Base-by-base conservation (phyloP, 192 early-diverging fungal species). In the Phycomyces blakesleeanus region DNA sequence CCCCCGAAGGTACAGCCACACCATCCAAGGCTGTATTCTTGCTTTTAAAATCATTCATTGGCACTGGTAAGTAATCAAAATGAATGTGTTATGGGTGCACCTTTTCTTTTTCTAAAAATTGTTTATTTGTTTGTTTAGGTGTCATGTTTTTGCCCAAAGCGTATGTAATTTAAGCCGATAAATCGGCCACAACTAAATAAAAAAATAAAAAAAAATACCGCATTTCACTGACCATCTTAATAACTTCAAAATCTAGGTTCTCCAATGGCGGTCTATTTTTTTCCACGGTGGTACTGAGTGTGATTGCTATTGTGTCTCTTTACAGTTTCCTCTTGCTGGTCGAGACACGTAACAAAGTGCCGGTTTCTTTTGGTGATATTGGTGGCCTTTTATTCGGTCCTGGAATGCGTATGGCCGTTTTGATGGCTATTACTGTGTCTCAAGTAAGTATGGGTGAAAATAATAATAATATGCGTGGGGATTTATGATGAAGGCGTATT, bases 41-140 rank as follows among this genome's bases (percentile, higher is more conserved):
- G 62, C 77, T 92, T 40, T 76, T 92, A 9, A 92, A 92, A 76
- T 81, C 89, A 12, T 92, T 92, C 83, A 85, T 92, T 29, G 90
- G 89, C 62, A 90, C 90, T 5, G 88, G 83, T 47, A 78, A 34
- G 2, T 34, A 22, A 50, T 2, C 16, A 50, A 5, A 22, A 10
- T 50, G 49, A 5, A 5, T 22, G 49, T 50, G 49, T 55, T 55
- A 5, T 34, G 29, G 3, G 29, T 34, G 29, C 29, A 34, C n/a
- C n/a, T n/a, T n/a, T n/a, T n/a, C n/a, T n/a, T 34, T 34, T 34
- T 34, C 29, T 34, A 34, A 34, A 34, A 7, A 34, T 7, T 34
- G 29, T n/a, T 50, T 49, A 22, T 7, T n/a, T n/a, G n/a, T n/a
- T 59, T 39, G 3, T 14, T 34, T 39, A 69, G 72, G 84, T 69